A percentile compares a stretch with the other conserved stretches of the same genome.
Conservation (phyloP, 352 stramenopile species). For the Phytophthora ramorum region DNA sequence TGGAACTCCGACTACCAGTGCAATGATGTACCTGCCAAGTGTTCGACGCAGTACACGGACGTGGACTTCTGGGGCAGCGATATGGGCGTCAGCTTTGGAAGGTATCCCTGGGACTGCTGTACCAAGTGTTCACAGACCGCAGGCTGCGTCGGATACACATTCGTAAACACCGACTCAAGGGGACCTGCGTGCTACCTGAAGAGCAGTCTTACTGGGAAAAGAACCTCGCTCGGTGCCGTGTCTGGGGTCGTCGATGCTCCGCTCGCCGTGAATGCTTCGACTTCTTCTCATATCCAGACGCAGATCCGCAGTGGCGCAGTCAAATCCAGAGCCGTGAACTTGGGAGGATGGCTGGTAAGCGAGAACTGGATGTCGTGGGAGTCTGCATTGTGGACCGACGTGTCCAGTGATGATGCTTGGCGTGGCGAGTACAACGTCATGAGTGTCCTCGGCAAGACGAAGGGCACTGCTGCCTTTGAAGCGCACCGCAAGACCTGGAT, state of each 20-base stretch:
- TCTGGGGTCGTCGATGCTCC: not conserved
- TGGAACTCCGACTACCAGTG: conserved; percentile 49
- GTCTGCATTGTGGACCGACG: conserved; percentile 5
- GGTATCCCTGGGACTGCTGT: conserved; percentile 29
- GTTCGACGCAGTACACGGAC: conserved; percentile 43
- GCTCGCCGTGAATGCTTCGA: not conserved
- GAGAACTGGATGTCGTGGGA: conserved; percentile 18
- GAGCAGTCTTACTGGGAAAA: conserved; percentile 2
- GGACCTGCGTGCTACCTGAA: conserved; percentile 32
- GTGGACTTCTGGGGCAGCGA: conserved; percentile 23
- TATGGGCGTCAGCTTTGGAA: conserved; percentile 9
- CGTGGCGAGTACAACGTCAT: conserved; percentile 16
- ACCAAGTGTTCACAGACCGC: conserved; percentile 11
- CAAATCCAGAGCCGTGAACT: conserved; percentile 5
- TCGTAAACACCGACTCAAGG: conserved; percentile 21
- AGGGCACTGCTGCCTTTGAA: conserved; percentile 4
- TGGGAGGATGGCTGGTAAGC: conserved; percentile 8
- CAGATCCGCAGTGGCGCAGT: conserved; percentile 1
- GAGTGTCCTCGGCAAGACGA: conserved; percentile 1
- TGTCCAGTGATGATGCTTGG: conserved; percentile 1
- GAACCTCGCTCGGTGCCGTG: conserved; percentile 1
- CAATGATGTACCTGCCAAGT: conserved; percentile 37
- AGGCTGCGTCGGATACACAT: conserved; percentile 29
- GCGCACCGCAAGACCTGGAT: conserved; percentile 8
- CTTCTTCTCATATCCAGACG: conserved; percentile 4